Conservation (phyloP, 441 rosid genomes). For the Erodium moschatum region DNA sequence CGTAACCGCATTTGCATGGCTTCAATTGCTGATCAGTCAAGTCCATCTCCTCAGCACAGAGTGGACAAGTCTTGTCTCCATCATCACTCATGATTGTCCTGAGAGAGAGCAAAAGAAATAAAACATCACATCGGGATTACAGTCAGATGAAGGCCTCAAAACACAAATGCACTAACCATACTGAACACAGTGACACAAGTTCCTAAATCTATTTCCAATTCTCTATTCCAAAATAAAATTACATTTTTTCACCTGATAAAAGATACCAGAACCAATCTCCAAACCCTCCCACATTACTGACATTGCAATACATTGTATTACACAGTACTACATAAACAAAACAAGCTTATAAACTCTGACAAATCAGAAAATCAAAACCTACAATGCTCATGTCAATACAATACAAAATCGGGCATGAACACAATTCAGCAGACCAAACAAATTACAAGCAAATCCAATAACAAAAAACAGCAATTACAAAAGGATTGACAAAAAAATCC, state of each 20-base stretch:
- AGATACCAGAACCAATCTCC: not conserved
- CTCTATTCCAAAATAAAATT: not conserved
- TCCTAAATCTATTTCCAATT: not conserved
- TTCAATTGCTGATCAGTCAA: constrained; percentile 29
- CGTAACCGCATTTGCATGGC: constrained; percentile 38
- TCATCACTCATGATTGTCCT: constrained; percentile 34
- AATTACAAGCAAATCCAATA: not conserved
- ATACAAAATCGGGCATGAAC: not conserved
- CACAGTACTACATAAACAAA: too few species aligned
- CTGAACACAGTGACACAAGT: not conserved
- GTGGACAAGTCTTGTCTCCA: constrained; percentile 34
- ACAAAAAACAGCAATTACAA: not conserved
- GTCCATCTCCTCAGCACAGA: constrained; percentile 31
- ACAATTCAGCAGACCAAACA: not conserved
- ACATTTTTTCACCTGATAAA: not conserved
- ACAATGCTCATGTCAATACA: not conserved
- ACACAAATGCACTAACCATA: not conserved
- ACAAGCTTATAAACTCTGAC: not conserved
- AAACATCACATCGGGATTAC: not conserved
- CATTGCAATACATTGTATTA: not conserved
- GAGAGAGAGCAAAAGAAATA: not conserved
- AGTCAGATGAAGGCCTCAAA: not conserved
- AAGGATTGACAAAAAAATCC: too few species aligned
- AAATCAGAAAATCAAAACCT: not conserved
- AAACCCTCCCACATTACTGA: not conserved